Base-by-base conservation (phyloP, 2,329 filamentous ascomycete species). In the Colletotrichum limetticola region DNA sequence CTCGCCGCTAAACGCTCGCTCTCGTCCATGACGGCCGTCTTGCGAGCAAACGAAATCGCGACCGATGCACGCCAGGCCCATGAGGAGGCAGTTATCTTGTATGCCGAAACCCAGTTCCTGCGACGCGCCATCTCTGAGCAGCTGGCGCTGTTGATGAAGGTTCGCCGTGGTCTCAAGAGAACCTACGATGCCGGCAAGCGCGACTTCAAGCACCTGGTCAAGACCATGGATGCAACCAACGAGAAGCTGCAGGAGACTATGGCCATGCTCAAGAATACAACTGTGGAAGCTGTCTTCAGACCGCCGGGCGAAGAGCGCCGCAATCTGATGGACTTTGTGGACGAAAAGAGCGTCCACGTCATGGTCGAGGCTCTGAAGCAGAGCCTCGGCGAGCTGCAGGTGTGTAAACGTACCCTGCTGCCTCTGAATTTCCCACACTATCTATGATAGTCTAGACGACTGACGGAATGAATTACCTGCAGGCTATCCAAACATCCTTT, bases 1-100 rank as follows among this genome's bases (percentile, higher is more conserved):
- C 91, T 98, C 53, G 92, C 93, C 35, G 94, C 96, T 9, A 98
- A 98, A 81, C 91, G 94, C 57, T 95, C 95, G 1, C 89, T 98
- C 5, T 94, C 93, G 19, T 95, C 95, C 12, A 95, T 97, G 81
- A 91, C 88, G 55, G 91, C 94, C 73, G 94, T 98, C 64, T 92
- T 94, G 80, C 93, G 94, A 72, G 95, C 95, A 76, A 95, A 97
- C 79, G 93, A 97, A 78, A 91, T 98, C 68, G 93, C 97, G 57
- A 94, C 91, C 24, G 87, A 90, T 16, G 94, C 95, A 5, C 92
- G 95, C 42, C 85, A 88, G 37, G 90, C 94, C 42, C 87, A 98
- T 75, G 94, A 97, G 79, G 93, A 97, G 76, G 92, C 92, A 60
- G 92, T 94, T 66, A 87, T 95, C 11, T 87, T 97, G 4, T 89